These are phyloP conservation scores for Pseudogymnoascus sp. DNA, from an alignment of 2,329 filamentous ascomycete genomes.

Conservation along the genomic window DNA sequence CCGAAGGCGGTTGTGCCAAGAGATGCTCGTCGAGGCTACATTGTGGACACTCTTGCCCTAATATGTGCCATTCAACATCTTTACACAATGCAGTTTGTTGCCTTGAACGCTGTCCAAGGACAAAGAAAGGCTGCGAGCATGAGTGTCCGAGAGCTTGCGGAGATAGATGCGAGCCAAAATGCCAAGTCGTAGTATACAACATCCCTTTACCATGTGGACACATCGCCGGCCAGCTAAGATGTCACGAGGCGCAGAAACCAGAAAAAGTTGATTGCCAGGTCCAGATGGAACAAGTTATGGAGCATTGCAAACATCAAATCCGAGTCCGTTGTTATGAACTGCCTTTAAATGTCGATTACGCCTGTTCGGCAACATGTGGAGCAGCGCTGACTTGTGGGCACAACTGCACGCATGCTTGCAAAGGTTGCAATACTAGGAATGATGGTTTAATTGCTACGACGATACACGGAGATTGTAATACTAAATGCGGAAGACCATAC, in stretches of 20 bases:
- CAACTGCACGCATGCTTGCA: constrained; percentile 43
- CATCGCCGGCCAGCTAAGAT: constrained; percentile 25
- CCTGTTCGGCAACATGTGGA: constrained; percentile 44
- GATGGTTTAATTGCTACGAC: constrained; percentile 24
- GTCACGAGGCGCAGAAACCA: constrained; percentile 39
- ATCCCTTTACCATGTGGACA: constrained; percentile 38
- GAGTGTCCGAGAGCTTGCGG: constrained; percentile 38
- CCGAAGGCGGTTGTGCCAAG: constrained; percentile 53
- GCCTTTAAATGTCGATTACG: constrained; percentile 28
- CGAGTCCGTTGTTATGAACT: constrained; percentile 46
- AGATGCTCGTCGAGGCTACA: constrained; percentile 26
- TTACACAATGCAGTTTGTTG: constrained; percentile 42
- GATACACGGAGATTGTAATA: constrained; percentile 42
- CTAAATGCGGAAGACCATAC: constrained; percentile 43
- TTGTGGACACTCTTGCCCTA: constrained; percentile 42
- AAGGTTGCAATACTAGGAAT: constrained; percentile 37
- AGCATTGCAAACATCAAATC: constrained; percentile 48
- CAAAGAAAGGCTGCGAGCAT: constrained; percentile 38
- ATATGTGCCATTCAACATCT: constrained; percentile 40
- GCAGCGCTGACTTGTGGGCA: constrained; percentile 49
- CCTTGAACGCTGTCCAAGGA: constrained; percentile 37
- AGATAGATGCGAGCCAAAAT: constrained; percentile 34
- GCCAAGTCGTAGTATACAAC: constrained; percentile 28
- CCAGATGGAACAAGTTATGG: constrained; percentile 40
- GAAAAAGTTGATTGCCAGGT: constrained; percentile 41